Percentiles rank a stretch among this genome's conserved stretches.
phyloP scores from a whole-genome alignment of 2,329 filamentous ascomycete species.

The Pyricularia pennisetigena region DNA sequence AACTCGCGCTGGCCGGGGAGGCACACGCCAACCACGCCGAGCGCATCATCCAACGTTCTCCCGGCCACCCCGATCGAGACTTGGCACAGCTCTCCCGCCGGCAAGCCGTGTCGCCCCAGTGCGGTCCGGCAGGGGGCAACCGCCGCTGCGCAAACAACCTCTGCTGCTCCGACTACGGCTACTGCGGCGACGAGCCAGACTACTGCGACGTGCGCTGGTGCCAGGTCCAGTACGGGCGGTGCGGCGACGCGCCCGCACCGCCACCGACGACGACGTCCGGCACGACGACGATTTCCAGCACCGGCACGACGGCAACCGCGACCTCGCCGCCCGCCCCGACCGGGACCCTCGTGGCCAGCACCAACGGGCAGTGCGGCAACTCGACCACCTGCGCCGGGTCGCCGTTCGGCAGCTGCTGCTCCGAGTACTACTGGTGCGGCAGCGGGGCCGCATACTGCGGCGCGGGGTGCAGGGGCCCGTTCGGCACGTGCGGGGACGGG shows the following conservation, averaged over 20 bases:
- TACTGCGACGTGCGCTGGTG: slow-evolving; percentile 9
- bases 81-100: not conserved
- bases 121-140: slow-evolving; percentile 8
- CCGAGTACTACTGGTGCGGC: slow-evolving; percentile 11
- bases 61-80: not conserved
- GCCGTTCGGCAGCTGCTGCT: slow-evolving; percentile 9
- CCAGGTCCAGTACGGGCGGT: slow-evolving; percentile 10
- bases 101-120: not conserved
- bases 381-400: slow-evolving; percentile 10
- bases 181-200: slow-evolving; percentile 10
- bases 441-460: slow-evolving; percentile 9
- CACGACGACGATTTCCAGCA: slow-evolving; percentile 3
- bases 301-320: slow-evolving; percentile 5
- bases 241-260: slow-evolving; percentile 7
- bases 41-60: not conserved
- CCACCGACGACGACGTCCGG: slow-evolving; percentile 1
- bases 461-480: slow-evolving; percentile 8
- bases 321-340: slow-evolving; percentile 9
- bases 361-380: slow-evolving; percentile 12
- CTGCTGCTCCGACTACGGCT: slow-evolving; percentile 14
- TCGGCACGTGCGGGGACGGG: slow-evolving; percentile 7
- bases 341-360: slow-evolving; percentile 5
- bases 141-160: slow-evolving; percentile 10
- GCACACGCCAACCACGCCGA: not conserved
- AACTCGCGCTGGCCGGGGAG: not conserved